Evolutionary conservation across 2,329 filamentous ascomycete genomes (phyloP).

Genomic region (Xylaria sp.): DNA sequence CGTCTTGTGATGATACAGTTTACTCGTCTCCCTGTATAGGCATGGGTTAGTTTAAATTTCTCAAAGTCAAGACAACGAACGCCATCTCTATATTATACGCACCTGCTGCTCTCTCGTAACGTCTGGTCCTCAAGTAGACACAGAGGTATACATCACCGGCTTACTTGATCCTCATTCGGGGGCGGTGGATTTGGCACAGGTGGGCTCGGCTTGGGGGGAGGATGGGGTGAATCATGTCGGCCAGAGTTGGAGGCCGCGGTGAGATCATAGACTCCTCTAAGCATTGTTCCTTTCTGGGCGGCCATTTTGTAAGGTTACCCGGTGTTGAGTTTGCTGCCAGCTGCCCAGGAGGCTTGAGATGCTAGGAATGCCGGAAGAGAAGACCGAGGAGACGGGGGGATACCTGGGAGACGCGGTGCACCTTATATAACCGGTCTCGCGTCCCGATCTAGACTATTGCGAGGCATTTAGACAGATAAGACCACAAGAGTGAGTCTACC

Average conservation of each 20-base stretch:
- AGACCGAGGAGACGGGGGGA: conserved; percentile 15
- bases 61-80: background rate
- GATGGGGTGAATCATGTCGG: conserved; percentile 15
- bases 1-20: background rate
- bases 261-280: conserved; percentile 5
- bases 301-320: conserved; percentile 16
- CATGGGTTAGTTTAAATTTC: background rate
- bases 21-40: conserved; percentile 3
- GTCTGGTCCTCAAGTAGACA: background rate
- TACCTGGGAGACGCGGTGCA: conserved; percentile 3
- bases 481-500: conserved; percentile 22
- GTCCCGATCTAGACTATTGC: conserved; percentile 18
- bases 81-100: background rate
- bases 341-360: conserved; percentile 17
- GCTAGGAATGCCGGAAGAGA: conserved; percentile 26
- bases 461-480: conserved; percentile 22
- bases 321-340: conserved; percentile 12
- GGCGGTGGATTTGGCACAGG: conserved; percentile 33
- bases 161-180: conserved; percentile 12
- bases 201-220: conserved; percentile 30
- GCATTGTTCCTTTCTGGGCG: conserved; percentile 5
- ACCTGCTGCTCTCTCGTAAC: background rate
- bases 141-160: background rate
- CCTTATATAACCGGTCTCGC: conserved; percentile 31
- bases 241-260: background rate